Base-by-base conservation (phyloP, 768 basidiomycete genomes). In the Suillus brevipes region DNA sequence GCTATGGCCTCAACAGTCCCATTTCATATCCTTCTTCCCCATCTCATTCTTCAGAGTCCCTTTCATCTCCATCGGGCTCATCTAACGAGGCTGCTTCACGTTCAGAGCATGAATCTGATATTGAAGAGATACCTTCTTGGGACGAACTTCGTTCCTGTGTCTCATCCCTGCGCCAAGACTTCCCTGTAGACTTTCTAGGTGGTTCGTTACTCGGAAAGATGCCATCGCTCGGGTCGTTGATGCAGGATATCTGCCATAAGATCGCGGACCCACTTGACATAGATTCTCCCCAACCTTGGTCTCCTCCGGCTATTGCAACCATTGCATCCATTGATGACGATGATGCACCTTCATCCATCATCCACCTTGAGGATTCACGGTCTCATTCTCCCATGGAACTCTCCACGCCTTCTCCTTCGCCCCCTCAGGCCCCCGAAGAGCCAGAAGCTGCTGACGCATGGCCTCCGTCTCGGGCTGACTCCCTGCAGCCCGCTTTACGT, bases 1-100 rank as follows among this genome's bases (percentile, higher is more conserved):
- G 88, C 62, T 91, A 88, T 73, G 89, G 89, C 4, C 75, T 89
- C 37, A 81, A 82, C 72, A 72, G 78, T 43, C 70, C 75, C 42
- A 71, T 76, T 43, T 69, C 71, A 16, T 71, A 72, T 57, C 1
- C 55, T 20, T 72, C 74, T 43, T 75, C 77, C 3, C 74, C 72
- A 42, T 75, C 70, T 4, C 63, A 66, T 14, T 74, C 75, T 6
- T 62, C 58, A 18, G 76, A 78, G n/a, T 77, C 78, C n/a, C 81
- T 81, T 5, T 75, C 79, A 1, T 81, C 83, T 6, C 78, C 81
- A 28, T 78, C 78, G 28, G 76, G 76, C 43, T 82, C 81, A 61
- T 74, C 77, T 0, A 73, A 79, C 49, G 70, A 63, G 7, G 77
- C 77, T 31, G 69, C 68, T 20, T 76, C 72, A 4, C 64, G 47